A percentile compares a stretch with the other conserved stretches of the same genome.
These are phyloP conservation scores for Aegilops longissima DNA, from an alignment of 176 grass and related monocot species.

Conservation along the genomic window DNA sequence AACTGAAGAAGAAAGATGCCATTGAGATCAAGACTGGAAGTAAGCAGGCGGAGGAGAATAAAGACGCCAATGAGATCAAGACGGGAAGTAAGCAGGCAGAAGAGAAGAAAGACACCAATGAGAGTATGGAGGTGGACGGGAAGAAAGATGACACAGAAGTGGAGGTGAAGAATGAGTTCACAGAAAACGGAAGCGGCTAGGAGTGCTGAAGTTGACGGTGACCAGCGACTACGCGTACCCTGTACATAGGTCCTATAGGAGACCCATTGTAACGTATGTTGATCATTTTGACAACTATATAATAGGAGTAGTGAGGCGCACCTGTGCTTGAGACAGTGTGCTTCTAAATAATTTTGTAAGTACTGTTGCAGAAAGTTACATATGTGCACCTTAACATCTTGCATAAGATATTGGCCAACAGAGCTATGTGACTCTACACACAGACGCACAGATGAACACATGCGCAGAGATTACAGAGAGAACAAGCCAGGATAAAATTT, in stretches of 20 bases:
- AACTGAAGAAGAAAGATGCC: constrained; percentile 36
- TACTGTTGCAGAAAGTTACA: background rate
- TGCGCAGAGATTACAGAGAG: too few species aligned
- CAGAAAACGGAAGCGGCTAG: background rate
- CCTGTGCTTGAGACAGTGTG: background rate
- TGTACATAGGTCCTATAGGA: background rate
- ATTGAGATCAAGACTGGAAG: constrained; percentile 25
- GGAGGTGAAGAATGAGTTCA: background rate
- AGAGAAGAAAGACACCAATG: constrained; percentile 25
- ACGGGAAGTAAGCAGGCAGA: background rate
- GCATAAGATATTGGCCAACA: background rate
- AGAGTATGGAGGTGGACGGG: background rate
- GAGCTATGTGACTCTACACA: background rate
- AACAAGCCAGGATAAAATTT: background rate
- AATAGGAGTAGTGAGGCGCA: background rate
- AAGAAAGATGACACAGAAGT: constrained; percentile 9
- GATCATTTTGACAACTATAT: background rate
- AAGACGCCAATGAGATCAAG: constrained; percentile 22
- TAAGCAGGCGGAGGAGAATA: constrained; percentile 3
- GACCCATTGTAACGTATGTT: background rate
- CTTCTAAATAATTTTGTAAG: background rate
- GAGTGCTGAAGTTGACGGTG: background rate
- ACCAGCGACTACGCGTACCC: background rate
- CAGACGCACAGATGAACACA: too few species aligned
- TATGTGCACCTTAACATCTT: background rate